Evolutionary conservation across 306 rosid species (phyloP).

Genomic region (Cicer arietinum): DNA sequence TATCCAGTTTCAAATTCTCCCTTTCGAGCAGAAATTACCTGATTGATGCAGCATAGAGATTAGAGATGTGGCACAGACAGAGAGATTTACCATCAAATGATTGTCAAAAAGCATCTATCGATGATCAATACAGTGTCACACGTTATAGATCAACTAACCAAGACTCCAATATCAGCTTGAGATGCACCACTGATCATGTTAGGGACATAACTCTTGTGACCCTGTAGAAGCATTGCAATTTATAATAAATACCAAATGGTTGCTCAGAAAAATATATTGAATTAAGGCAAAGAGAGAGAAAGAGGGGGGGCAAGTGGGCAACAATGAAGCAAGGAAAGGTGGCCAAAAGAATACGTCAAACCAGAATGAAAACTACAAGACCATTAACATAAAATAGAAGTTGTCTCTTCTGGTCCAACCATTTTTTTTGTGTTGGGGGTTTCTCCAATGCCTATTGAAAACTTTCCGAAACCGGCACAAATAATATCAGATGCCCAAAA

Average conservation of each 20-base stretch:
- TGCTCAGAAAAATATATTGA: slow-evolving; percentile 8
- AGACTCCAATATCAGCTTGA: slow-evolving; percentile 97
- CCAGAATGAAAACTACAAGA: slow-evolving; percentile 1
- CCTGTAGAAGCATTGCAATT: slow-evolving; percentile 57
- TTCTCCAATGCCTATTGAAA: neutral
- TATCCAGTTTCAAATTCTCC: slow-evolving; percentile 99
- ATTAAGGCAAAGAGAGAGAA: neutral
- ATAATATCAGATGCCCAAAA: neutral
- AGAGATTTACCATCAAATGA: slow-evolving; percentile 16
- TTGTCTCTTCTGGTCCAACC: neutral
- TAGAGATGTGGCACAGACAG: neutral
- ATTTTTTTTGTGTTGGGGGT: neutral
- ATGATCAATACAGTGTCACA: slow-evolving; percentile 23
- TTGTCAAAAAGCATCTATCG: slow-evolving; percentile 7
- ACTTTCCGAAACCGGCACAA: neutral
- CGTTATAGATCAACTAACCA: slow-evolving; percentile 63
- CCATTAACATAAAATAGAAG: neutral
- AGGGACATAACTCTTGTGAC: slow-evolving; percentile 99
- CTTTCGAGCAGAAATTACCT: slow-evolving; percentile 98
- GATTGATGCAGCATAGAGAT: slow-evolving; percentile 11
- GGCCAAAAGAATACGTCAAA: slow-evolving; percentile 3
- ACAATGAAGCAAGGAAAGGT: neutral
- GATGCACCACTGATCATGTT: slow-evolving; percentile 99
- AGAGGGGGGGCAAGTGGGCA: neutral
- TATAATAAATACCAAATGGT: slow-evolving; percentile 17